A percentile compares a stretch with the other conserved stretches of the same genome.
phyloP scores from a whole-genome alignment of 176 grass and related monocot species.

The Raddia distichophylla region DNA sequence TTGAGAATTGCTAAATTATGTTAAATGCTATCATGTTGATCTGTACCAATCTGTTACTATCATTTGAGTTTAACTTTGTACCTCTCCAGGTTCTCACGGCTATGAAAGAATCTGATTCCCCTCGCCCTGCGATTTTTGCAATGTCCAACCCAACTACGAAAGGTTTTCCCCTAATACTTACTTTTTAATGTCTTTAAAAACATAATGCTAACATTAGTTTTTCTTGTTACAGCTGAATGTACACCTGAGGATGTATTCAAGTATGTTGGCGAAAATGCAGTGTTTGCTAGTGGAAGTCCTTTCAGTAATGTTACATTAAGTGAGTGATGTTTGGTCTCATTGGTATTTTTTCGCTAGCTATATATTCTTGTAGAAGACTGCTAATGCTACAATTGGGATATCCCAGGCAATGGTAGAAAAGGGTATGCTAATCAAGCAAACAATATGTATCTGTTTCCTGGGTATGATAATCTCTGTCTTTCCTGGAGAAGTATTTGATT shows the following conservation, averaged over 20 bases:
- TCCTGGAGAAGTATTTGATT: not conserved
- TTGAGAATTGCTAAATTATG: not conserved
- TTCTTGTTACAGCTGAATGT: constrained; percentile 75
- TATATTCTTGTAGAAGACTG: not conserved
- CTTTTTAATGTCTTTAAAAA: constrained; percentile 13
- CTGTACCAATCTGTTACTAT: constrained; percentile 9
- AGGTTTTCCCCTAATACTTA: constrained; percentile 45
- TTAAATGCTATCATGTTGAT: constrained; percentile 5
- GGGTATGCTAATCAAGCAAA: constrained; percentile 96
- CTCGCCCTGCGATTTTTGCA: constrained; percentile 86
- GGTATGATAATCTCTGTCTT: constrained; percentile 57
- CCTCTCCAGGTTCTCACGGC: constrained; percentile 81
- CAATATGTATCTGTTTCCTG: constrained; percentile 99
- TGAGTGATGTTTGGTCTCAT: constrained; percentile 42
- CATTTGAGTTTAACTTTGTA: constrained; percentile 29
- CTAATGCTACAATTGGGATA: constrained; percentile 28
- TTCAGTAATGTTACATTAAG: constrained; percentile 85
- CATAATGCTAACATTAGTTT: constrained; percentile 45
- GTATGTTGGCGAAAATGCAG: constrained; percentile 78
- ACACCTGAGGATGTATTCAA: constrained; percentile 94
- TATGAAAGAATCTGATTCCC: constrained; percentile 92
- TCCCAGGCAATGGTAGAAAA: constrained; percentile 68
- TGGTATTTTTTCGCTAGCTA: constrained; percentile 10
- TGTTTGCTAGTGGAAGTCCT: constrained; percentile 98
- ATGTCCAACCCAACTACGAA: constrained; percentile 99